Evolutionary conservation across 768 basidiomycete species (phyloP).

Genomic region (Mycena indigotica): DNA sequence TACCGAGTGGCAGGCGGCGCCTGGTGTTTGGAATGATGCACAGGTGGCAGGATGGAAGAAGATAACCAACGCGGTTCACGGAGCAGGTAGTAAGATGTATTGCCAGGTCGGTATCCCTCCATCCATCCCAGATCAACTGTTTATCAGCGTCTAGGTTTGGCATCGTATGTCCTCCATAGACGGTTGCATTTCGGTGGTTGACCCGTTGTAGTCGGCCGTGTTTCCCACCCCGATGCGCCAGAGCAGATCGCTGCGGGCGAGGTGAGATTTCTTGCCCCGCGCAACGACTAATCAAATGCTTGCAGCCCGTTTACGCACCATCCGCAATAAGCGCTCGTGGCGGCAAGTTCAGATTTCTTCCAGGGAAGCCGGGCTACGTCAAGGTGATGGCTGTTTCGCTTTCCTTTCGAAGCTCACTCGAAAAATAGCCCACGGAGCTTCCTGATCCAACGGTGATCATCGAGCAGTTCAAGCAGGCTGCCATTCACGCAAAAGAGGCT

Average conservation of each 20-base stretch:
- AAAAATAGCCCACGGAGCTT: constrained; percentile 16
- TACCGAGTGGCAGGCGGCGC: constrained; percentile 29
- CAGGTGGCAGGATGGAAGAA: constrained; percentile 49
- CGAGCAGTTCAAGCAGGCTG: constrained; percentile 28
- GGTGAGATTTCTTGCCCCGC: no score
- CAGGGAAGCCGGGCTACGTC: constrained; percentile 31
- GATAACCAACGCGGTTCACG: constrained; percentile 48
- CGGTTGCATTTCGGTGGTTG: no score
- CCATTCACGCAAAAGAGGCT: constrained; percentile 29
- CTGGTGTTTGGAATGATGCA: constrained; percentile 47
- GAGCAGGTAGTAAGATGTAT: constrained; percentile 45
- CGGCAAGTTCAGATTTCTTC: constrained; percentile 30
- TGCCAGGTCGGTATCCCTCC: constrained; percentile 35
- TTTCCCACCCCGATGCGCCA: constrained; percentile 21
- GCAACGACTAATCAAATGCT: no score
- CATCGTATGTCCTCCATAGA: no score
- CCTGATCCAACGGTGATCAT: constrained; percentile 33
- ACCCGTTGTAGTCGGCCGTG: no score
- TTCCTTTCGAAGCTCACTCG: background rate
- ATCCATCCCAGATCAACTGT: background rate
- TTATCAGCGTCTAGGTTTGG: constrained; percentile 39
- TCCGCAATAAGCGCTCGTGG: constrained; percentile 29
- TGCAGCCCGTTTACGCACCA: constrained; percentile 49
- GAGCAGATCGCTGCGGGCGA: constrained; percentile 39
- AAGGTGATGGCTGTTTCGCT: constrained; percentile 4